A percentile compares a stretch with the other conserved stretches of the same genome.
These are phyloP conservation scores for Paecilomyces formosus DNA, from an alignment of 2,329 filamentous ascomycete genomes.

Conservation along the genomic window DNA sequence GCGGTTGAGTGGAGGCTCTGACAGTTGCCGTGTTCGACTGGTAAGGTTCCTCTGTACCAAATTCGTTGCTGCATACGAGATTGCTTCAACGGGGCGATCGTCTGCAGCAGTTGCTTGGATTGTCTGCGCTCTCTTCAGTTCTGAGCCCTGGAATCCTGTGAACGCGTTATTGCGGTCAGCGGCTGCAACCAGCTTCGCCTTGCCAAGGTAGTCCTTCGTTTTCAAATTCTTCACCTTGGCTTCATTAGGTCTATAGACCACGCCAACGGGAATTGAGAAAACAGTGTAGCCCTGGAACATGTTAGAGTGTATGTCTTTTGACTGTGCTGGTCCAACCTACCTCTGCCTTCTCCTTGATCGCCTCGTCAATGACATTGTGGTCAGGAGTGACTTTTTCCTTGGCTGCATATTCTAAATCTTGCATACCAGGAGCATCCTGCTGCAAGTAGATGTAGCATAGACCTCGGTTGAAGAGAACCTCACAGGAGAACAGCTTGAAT, in stretches of 20 bases:
- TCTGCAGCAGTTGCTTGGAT: constrained; percentile 42
- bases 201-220: constrained; percentile 94
- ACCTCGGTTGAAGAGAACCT: constrained; percentile 94
- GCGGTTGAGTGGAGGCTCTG: constrained; percentile 69
- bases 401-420: constrained; percentile 81
- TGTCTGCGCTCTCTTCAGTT: constrained; percentile 52
- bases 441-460: constrained; percentile 96
- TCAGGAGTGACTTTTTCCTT: constrained; percentile 96
- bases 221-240: constrained; percentile 98
- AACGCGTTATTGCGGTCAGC: constrained; percentile 74
- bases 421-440: constrained; percentile 81
- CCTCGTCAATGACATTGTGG: constrained; percentile 96
- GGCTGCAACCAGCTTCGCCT: constrained; percentile 85
- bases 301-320: constrained; percentile 4
- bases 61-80: constrained; percentile 89
- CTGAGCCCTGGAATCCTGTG: constrained; percentile 71
- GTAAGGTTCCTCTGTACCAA: constrained; percentile 79
- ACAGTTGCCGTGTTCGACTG: constrained; percentile 71
- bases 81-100: constrained; percentile 72
- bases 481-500: constrained; percentile 95
- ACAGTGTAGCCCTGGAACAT: constrained; percentile 78
- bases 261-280: constrained; percentile 94
- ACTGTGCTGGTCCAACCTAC: constrained; percentile 37
- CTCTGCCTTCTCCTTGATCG: constrained; percentile 86
- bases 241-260: constrained; percentile 91